Conservation (phyloP, 306 rosid species). For the Nissolia schottii region DNA sequence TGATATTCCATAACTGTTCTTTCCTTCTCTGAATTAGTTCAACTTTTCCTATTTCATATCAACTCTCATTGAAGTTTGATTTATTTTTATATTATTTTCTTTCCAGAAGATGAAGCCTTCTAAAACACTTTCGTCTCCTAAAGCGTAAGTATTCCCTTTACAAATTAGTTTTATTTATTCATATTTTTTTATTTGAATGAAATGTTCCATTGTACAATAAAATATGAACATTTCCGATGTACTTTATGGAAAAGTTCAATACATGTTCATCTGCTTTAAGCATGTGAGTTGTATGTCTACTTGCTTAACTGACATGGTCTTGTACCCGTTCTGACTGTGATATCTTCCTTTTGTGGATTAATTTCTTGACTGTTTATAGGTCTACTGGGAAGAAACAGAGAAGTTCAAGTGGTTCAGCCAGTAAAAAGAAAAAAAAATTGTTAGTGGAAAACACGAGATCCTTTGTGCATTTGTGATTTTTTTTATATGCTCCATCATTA, state of each 20-base stretch:
- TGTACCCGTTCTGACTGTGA: background rate
- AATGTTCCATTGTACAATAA: background rate
- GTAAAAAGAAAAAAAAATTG: slow-evolving; percentile 49
- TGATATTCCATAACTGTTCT: slow-evolving; percentile 24
- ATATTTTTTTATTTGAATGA: slow-evolving; percentile 1
- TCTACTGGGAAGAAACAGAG: slow-evolving; percentile 53
- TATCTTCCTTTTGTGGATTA: slow-evolving; percentile 27
- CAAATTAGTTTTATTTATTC: slow-evolving; percentile 10
- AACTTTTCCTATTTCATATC: slow-evolving; percentile 17
- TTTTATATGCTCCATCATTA: slow-evolving; percentile 3
- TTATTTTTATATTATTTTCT: slow-evolving; percentile 21
- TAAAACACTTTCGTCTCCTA: slow-evolving; percentile 41
- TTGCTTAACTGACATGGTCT: slow-evolving; percentile 2
- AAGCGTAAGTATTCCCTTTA: slow-evolving; percentile 51
- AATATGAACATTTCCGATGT: background rate
- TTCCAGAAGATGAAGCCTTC: slow-evolving; percentile 67
- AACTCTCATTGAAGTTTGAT: slow-evolving; percentile 31
- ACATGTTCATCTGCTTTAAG: slow-evolving; percentile 16
- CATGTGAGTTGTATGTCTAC: slow-evolving; percentile 12
- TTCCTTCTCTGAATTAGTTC: slow-evolving; percentile 25
- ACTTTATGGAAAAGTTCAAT: background rate
- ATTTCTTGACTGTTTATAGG: slow-evolving; percentile 41
- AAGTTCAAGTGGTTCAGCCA: slow-evolving; percentile 37
- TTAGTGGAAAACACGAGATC: slow-evolving; percentile 40
- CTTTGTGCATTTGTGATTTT: slow-evolving; percentile 16